Conservation (phyloP, 805 yeast genomes). For the Candida ortonii region DNA sequence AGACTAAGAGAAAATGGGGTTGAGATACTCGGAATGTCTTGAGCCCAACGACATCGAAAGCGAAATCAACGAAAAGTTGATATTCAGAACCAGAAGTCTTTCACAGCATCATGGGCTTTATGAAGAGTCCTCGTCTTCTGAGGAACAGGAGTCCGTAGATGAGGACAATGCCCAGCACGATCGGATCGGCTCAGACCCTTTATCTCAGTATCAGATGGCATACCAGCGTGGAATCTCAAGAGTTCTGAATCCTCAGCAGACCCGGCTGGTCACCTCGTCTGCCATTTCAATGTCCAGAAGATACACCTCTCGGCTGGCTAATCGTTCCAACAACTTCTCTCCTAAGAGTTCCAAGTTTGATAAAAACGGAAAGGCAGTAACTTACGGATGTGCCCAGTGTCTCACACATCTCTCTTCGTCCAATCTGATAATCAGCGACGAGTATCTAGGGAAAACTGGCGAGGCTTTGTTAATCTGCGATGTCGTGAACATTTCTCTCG, state of each 20-base stretch:
- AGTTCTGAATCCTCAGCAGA: slow-evolving; percentile 8
- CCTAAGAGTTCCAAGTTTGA: slow-evolving; percentile 17
- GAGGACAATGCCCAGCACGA: not conserved
- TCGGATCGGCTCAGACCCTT: slow-evolving; percentile 3
- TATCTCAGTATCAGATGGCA: slow-evolving; percentile 8
- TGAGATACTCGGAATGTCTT: slow-evolving; percentile 42
- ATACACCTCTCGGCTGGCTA: not conserved
- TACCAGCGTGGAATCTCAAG: slow-evolving; percentile 12
- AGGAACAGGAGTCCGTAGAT: slow-evolving; percentile 1
- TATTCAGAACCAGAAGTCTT: slow-evolving; percentile 10
- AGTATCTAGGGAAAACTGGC: slow-evolving; percentile 56
- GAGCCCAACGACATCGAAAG: slow-evolving; percentile 28
- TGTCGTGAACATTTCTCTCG: slow-evolving; percentile 33
- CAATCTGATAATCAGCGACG: slow-evolving; percentile 29
- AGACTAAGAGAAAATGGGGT: no score
- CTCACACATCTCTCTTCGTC: slow-evolving; percentile 31
- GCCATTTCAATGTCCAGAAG: slow-evolving; percentile 1
- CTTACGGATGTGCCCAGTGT: slow-evolving; percentile 29
- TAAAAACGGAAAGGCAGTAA: slow-evolving; percentile 23
- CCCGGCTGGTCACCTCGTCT: slow-evolving; percentile 5
- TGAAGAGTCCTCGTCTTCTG: slow-evolving; percentile 9
- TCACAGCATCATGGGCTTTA: slow-evolving; percentile 13
- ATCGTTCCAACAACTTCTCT: slow-evolving; percentile 6
- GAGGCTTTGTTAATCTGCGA: slow-evolving; percentile 52
- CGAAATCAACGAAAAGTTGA: slow-evolving; percentile 12